phyloP scores from a whole-genome alignment of 257 asterid species.

The Lycium barbarum region DNA sequence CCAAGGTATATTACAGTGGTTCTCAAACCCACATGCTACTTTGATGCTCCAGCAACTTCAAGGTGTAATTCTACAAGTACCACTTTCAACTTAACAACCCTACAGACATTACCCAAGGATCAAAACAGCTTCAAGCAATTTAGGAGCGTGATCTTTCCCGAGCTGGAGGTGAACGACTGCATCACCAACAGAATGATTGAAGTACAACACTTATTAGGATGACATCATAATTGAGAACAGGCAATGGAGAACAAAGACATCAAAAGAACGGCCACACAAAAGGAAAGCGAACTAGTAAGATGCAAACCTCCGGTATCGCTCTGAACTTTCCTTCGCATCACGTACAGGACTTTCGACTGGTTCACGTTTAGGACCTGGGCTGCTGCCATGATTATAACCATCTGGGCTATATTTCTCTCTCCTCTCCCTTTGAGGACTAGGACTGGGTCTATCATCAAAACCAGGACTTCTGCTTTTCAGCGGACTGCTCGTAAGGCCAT shows the following conservation, averaged over 20 bases:
- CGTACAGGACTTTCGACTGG: conserved; percentile 49
- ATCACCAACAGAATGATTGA: conserved; percentile 33
- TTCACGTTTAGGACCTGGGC: conserved; percentile 40
- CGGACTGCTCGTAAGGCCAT: conserved; percentile 38
- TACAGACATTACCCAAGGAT: conserved; percentile 10
- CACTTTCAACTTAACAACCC: conserved; percentile 7
- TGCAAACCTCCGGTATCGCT: conserved; percentile 53
- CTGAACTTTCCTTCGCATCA: conserved; percentile 61
- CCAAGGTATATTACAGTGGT: conserved; percentile 6
- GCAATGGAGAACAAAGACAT: not conserved
- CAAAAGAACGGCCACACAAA: not conserved
- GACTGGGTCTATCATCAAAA: conserved; percentile 42
- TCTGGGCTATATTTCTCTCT: conserved; percentile 49
- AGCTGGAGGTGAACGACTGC: conserved; percentile 61
- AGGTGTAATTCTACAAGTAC: conserved; percentile 24
- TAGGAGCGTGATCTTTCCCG: conserved; percentile 50
- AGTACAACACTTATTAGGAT: not conserved
- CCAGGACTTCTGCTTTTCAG: conserved; percentile 50
- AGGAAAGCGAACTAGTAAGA: not conserved
- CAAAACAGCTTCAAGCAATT: conserved; percentile 21
- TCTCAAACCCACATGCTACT: not conserved
- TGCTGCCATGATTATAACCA: conserved; percentile 47
- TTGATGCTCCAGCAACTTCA: conserved; percentile 20
- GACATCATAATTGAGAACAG: not conserved
- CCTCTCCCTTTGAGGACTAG: conserved; percentile 52